phyloP scores from a whole-genome alignment of 805 yeast genomes.

The Kodamaea sagamina region DNA sequence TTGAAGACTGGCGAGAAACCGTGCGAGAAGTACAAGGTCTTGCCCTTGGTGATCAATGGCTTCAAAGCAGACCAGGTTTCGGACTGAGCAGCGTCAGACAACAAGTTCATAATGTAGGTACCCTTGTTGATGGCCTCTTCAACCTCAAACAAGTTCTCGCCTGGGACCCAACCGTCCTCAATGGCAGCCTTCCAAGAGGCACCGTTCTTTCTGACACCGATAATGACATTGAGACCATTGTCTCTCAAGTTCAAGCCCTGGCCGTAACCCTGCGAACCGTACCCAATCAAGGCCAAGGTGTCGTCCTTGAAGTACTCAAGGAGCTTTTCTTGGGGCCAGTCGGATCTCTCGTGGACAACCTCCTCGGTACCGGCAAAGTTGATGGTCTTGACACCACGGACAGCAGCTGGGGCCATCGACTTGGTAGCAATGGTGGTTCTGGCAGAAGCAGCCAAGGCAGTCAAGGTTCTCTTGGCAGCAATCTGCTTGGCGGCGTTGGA shows the following conservation, averaged over 20 bases:
- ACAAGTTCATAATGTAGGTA: conserved; percentile 94
- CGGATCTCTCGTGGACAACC: conserved; percentile 96
- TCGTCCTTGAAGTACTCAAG: conserved; percentile 96
- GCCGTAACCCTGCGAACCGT: conserved; percentile 99
- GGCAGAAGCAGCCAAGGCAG: conserved; percentile 50
- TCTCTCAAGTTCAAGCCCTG: conserved; percentile 99
- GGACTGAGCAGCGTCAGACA: conserved; percentile 99
- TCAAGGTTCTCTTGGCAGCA: conserved; percentile 66
- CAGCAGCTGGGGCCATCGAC: conserved; percentile 50
- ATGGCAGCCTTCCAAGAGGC: conserved; percentile 99
- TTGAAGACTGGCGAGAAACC: conserved; percentile 99
- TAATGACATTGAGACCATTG: conserved; percentile 95
- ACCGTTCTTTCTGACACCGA: conserved; percentile 98
- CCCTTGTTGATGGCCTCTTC: conserved; percentile 91
- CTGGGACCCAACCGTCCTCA: conserved; percentile 99
- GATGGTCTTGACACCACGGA: conserved; percentile 94
- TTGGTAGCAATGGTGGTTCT: conserved; percentile 46
- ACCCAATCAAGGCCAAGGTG: conserved; percentile 96
- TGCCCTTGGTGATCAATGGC: conserved; percentile 93
- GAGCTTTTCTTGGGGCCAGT: conserved; percentile 99
- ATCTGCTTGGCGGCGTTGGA: conserved; percentile 44
- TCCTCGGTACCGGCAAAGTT: conserved; percentile 96
- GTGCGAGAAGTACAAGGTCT: conserved; percentile 98
- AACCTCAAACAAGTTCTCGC: conserved; percentile 95
- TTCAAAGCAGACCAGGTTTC: conserved; percentile 90